Base-by-base conservation (phyloP, 2,329 filamentous ascomycete genomes). In the Penicillium brevicompactum region DNA sequence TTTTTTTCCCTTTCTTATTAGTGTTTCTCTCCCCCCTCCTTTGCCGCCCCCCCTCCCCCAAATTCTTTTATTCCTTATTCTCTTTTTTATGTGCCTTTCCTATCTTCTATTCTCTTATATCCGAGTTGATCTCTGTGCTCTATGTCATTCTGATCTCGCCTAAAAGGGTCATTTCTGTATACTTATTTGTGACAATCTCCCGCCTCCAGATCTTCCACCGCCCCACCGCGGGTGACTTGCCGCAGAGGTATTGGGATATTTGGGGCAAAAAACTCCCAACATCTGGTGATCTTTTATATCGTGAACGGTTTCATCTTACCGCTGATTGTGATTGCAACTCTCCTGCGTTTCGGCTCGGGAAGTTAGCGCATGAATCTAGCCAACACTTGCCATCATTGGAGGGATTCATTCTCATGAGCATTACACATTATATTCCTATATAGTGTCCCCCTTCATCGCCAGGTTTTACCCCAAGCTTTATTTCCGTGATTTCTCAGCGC, bases 1-100 rank as follows among this genome's bases (percentile, higher is more conserved):
- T 49, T 47, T 52, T 53, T 55, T 61, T 45, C 48, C 49, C 48
- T 52, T 53, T 58, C 50, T 58, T 53, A 62, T 51, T 59, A 54
- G 43, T 55, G 22, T 31, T 34, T 40, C 10, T 42, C 21, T 31
- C 49, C 53, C 56, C 55, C 51, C 40, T 43, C 31, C 41, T 47
- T 50, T 31, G 51, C 50, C 46, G 27, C 42, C 32, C 43, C 43
- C 18, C 38, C 37, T 53, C 46, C 46, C 42, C 42, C 18, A 49
- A 47, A 51, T 48, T 48, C 40, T 49, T 46, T 41, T 44, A 48
- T 51, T 48, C 31, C 38, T 56, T 57, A 53, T 59, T 53, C 56
- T 58, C 48, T 58, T 34, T 46, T 56, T 53, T 53, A 49, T 18
- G 56, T 53, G 55, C 52, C 57, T 57, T 50, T 55, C 40, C 37